phyloP scores from a whole-genome alignment of 2,329 filamentous ascomycete species.

The Diaporthe citriasiana region DNA sequence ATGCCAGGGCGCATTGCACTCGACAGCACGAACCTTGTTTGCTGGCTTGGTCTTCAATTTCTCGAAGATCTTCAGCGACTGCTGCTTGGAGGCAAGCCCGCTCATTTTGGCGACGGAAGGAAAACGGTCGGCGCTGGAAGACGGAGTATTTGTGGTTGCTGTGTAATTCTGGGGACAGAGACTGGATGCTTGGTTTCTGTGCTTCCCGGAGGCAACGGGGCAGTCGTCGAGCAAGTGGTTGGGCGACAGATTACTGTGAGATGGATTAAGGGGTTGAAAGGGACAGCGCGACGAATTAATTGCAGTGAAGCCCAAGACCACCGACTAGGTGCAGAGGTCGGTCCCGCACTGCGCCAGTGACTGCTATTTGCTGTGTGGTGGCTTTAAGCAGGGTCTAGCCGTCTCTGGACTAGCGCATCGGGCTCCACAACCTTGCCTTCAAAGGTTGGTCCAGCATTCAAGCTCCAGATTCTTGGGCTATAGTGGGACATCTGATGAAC shows the following conservation, averaged over 20 bases:
- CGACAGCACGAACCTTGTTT: slow-evolving; percentile 78
- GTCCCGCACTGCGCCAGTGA: slow-evolving; percentile 7
- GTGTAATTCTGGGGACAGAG: background rate
- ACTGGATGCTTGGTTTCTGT: slow-evolving; percentile 3
- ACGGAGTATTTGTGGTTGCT: background rate
- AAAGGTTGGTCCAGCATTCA: slow-evolving; percentile 18
- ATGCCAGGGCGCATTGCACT: background rate
- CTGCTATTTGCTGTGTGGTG: background rate
- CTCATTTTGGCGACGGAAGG: slow-evolving; percentile 65
- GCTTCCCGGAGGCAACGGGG: slow-evolving; percentile 25
- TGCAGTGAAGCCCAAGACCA: slow-evolving; percentile 40
- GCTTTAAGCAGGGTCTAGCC: slow-evolving; percentile 1
- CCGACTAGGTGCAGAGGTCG: slow-evolving; percentile 20
- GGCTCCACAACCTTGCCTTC: slow-evolving; percentile 13
- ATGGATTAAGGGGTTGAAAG: slow-evolving; percentile 40
- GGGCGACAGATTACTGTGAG: slow-evolving; percentile 50
- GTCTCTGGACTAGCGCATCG: background rate
- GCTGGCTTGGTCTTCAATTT: slow-evolving; percentile 95
- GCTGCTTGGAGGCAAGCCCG: slow-evolving; percentile 84
- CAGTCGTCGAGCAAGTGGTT: slow-evolving; percentile 38
- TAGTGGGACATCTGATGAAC: slow-evolving; percentile 13
- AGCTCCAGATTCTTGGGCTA: slow-evolving; percentile 16
- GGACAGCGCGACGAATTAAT: slow-evolving; percentile 44
- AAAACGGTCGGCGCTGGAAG: slow-evolving; percentile 4
- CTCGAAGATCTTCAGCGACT: slow-evolving; percentile 98